phyloP scores from a whole-genome alignment of 352 stramenopile species.

The Pythium guiyangense region DNA sequence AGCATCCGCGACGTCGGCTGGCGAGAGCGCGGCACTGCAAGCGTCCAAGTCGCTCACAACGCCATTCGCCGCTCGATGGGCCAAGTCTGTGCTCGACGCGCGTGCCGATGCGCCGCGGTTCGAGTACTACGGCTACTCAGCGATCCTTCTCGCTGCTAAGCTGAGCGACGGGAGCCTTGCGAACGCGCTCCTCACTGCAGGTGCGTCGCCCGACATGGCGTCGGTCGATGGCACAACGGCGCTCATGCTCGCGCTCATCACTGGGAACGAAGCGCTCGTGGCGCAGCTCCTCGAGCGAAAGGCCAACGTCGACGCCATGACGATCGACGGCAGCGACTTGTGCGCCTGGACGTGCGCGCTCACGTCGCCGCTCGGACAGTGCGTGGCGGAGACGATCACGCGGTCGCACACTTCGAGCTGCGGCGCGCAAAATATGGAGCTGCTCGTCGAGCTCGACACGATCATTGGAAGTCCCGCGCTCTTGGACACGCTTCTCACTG shows the following conservation, averaged over 20 bases:
- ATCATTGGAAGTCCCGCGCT: conserved; percentile 28
- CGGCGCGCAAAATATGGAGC: conserved; percentile 15
- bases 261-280: conserved; percentile 31
- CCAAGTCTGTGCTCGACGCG: conserved; percentile 37
- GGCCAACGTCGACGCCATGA: conserved; percentile 55
- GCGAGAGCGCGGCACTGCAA: neutral
- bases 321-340: conserved; percentile 37
- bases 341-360: conserved; percentile 55
- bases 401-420: conserved; percentile 7
- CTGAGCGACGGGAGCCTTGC: conserved; percentile 27
- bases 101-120: conserved; percentile 39
- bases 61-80: conserved; percentile 31
- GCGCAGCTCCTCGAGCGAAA: conserved; percentile 22
- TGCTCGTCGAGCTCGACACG: conserved; percentile 29
- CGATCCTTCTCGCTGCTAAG: conserved; percentile 51
- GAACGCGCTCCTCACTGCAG: conserved; percentile 29
- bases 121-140: conserved; percentile 39
- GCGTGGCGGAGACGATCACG: conserved; percentile 14
- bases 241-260: conserved; percentile 59
- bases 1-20: no score
- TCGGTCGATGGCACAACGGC: conserved; percentile 35
- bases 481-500: conserved; percentile 29
- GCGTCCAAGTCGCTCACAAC: neutral
- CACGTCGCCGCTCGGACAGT: conserved; percentile 20
- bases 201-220: conserved; percentile 24